Percentiles rank a stretch among this genome's conserved stretches.
These are phyloP conservation scores for Xylogone sp. DNA, from an alignment of 2,329 filamentous ascomycete species.

Conservation along the genomic window DNA sequence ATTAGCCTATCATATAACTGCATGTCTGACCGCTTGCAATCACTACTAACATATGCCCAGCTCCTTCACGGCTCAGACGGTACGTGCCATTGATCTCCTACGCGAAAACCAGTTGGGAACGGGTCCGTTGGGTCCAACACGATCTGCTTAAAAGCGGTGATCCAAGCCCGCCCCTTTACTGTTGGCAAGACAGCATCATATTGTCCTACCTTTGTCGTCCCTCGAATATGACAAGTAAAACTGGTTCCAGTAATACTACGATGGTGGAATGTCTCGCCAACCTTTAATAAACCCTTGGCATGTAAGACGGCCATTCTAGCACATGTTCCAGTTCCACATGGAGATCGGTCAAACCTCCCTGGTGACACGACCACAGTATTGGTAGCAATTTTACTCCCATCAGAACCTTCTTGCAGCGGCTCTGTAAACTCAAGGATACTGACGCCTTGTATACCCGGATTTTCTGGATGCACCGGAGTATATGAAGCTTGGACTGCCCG, in stretches of 20 bases:
- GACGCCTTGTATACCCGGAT: constrained; percentile 36
- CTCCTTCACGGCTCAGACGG: too few species aligned
- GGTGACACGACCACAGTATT: constrained; percentile 42
- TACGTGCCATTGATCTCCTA: background rate
- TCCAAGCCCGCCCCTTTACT: constrained; percentile 41
- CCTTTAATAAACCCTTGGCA: constrained; percentile 33
- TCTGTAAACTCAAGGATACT: constrained; percentile 36
- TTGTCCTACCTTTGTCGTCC: constrained; percentile 33
- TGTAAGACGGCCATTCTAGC: constrained; percentile 40
- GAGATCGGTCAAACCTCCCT: constrained; percentile 41
- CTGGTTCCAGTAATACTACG: constrained; percentile 39
- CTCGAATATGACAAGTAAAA: constrained; percentile 35
- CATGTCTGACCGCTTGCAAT: too few species aligned
- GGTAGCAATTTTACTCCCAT: constrained; percentile 25
- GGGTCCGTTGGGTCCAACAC: constrained; percentile 41
- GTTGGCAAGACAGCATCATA: constrained; percentile 37
- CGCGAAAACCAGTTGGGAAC: constrained; percentile 33
- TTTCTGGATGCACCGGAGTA: constrained; percentile 40
- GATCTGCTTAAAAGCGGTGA: constrained; percentile 39
- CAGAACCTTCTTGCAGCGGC: constrained; percentile 21
- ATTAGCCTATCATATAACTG: too few species aligned
- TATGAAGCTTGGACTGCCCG: constrained; percentile 29
- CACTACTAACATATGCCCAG: too few species aligned
- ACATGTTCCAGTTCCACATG: constrained; percentile 41
- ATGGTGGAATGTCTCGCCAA: constrained; percentile 34